These are phyloP conservation scores for Hygrophila difformis DNA, from an alignment of 257 asterid genomes.

Conservation along the genomic window DNA sequence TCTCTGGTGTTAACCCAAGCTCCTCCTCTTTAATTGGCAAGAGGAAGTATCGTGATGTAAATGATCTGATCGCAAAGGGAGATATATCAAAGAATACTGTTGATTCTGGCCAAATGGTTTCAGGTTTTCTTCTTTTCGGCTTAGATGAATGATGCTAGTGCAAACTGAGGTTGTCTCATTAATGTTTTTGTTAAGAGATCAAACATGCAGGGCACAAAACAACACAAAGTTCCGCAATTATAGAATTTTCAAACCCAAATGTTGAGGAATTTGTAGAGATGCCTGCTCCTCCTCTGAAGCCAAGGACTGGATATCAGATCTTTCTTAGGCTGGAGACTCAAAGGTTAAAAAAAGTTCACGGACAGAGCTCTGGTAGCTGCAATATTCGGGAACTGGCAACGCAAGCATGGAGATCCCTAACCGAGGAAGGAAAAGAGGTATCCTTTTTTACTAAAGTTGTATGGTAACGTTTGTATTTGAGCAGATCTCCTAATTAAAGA, in stretches of 20 bases:
- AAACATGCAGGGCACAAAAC: no score
- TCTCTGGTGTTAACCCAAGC: constrained; percentile 12
- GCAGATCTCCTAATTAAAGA: neutral
- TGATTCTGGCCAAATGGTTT: constrained; percentile 11
- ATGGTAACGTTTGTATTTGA: neutral
- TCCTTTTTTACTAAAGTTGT: neutral
- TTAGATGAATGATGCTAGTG: neutral
- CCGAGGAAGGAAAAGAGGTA: constrained; percentile 50
- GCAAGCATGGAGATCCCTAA: constrained; percentile 43
- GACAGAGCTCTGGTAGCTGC: constrained; percentile 23
- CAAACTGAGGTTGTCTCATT: constrained; percentile 2
- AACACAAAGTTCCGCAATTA: constrained; percentile 1
- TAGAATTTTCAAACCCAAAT: constrained; percentile 5
- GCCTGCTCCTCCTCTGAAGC: constrained; percentile 31
- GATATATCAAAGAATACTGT: constrained; percentile 12
- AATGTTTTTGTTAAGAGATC: neutral
- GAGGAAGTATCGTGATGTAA: constrained; percentile 22
- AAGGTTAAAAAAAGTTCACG: constrained; percentile 31
- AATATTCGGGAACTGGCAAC: constrained; percentile 40
- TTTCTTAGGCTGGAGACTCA: constrained; percentile 47
- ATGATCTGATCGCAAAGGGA: neutral
- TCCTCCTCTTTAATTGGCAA: constrained; percentile 27
- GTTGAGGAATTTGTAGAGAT: constrained; percentile 19
- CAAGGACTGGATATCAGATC: constrained; percentile 53
- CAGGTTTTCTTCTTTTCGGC: constrained; percentile 21